Evolutionary conservation across 805 yeast genomes (phyloP), one percentile per base, ranked within the genome.

Genomic region (Starmerella roubikii): DNA sequence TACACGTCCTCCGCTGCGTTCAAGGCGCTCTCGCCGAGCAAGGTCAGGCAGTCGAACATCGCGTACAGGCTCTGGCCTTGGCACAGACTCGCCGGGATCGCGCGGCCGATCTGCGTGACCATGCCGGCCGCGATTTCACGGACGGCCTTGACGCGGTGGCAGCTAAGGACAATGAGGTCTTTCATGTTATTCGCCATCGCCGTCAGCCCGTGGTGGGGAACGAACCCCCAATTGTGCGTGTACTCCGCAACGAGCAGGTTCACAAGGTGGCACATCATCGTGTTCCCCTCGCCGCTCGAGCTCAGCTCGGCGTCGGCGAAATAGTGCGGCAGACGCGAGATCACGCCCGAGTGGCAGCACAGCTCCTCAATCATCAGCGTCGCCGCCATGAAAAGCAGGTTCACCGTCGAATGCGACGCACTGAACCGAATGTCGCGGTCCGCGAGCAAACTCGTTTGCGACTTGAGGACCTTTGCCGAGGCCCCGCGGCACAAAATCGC

Each of bases 401-500:
- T 26, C 82, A 22, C 29, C 35, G 29, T 25, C 20, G 24, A 36
- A 11, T 28, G 24, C 4, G 29, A 17, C 8, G 9, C 16, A 13
- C 29, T 33, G 6, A 26, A n/a, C 17, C 32, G 37, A 10, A 27
- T 20, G 21, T 26, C 20, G 12, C 38, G 22, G n/a, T 26, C 30
- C 10, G 37, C 25, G n/a, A 48, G 17, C 4, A 38, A 32, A 7
- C 29, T 21, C 10, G 26, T 27, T 38, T 48, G 52, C 18, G 35
- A 21, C 46, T 69, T 67, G 52, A 69, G 57, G 7, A 53, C 46
- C 6, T 46, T 67, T 17, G 45, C 35, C 3, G 49, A 74, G 0
- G 94, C 77, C 12, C 94, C 94, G 45, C 97, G 70, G 54, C 93
- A 72, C 38, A 91, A 66, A 22, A 91, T 84, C 1, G 94, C 78